Conservation (phyloP, 148 eudicot genomes). For the Fagopyrum esculentum region DNA sequence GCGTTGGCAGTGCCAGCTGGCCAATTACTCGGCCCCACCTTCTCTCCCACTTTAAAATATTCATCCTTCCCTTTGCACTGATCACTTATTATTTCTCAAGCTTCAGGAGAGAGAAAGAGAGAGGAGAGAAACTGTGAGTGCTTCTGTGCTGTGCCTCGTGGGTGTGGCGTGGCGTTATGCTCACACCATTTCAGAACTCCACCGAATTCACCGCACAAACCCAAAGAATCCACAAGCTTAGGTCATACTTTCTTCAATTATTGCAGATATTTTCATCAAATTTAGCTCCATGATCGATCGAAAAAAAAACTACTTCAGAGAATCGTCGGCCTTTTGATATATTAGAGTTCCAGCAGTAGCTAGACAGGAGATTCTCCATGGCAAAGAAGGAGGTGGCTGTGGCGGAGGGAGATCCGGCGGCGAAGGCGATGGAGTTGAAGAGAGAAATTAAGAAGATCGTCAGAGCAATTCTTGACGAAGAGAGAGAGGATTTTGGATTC, state of each 20-base stretch:
- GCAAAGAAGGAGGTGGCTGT: slow-evolving; percentile 41
- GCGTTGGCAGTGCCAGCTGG: slow-evolving; percentile 10
- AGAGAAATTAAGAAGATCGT: slow-evolving; percentile 51
- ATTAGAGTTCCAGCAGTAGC: neutral
- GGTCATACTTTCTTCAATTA: neutral
- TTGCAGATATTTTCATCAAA: neutral
- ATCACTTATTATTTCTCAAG: neutral
- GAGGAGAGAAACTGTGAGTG: neutral
- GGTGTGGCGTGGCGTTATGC: neutral
- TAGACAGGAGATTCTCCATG: neutral
- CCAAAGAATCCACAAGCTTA: neutral
- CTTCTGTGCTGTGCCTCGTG: slow-evolving; percentile 9
- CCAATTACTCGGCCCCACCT: neutral
- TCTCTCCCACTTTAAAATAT: neutral
- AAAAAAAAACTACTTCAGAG: neutral
- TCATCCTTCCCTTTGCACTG: neutral
- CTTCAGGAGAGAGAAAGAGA: neutral
- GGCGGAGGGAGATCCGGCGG: slow-evolving; percentile 44
- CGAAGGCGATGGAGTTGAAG: slow-evolving; percentile 52
- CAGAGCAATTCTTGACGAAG: slow-evolving; percentile 48
- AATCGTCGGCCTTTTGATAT: neutral
- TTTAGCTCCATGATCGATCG: neutral
- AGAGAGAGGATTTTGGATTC: slow-evolving; percentile 19
- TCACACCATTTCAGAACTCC: slow-evolving; percentile 1
- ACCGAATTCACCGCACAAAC: neutral